Conservation (phyloP, 2,329 filamentous ascomycete species). For the Penicillium frequentans region DNA sequence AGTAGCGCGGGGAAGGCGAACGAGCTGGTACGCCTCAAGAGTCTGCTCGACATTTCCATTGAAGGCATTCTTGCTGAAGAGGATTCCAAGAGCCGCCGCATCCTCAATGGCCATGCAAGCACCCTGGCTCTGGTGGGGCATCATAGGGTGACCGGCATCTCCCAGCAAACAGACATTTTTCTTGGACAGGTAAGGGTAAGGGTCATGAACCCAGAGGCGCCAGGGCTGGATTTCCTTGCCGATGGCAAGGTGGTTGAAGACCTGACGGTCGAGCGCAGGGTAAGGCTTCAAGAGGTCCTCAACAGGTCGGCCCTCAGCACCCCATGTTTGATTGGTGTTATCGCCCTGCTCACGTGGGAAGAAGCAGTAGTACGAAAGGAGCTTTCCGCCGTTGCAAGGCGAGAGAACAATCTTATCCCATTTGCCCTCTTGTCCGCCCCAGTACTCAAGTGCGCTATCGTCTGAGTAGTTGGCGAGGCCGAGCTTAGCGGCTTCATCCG, state of each 20-base stretch:
- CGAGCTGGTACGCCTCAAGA: conserved; percentile 53
- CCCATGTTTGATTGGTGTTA: conserved; percentile 63
- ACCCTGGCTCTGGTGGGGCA: conserved; percentile 69
- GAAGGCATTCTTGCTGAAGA: conserved; percentile 55
- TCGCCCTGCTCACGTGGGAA: conserved; percentile 62
- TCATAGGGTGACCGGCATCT: conserved; percentile 68
- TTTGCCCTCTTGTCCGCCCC: conserved; percentile 62
- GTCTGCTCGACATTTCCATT: conserved; percentile 50
- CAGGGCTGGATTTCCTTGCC: conserved; percentile 65
- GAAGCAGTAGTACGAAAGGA: conserved; percentile 71
- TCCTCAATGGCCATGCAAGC: conserved; percentile 70
- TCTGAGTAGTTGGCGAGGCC: conserved; percentile 64
- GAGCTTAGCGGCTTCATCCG: conserved; percentile 58
- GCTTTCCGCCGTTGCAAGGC: conserved; percentile 64
- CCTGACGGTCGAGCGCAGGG: conserved; percentile 59
- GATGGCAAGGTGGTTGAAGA: conserved; percentile 58
- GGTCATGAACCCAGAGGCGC: conserved; percentile 65
- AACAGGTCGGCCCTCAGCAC: conserved; percentile 50
- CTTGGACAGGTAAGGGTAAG: conserved; percentile 60
- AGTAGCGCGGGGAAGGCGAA: conserved; percentile 57
- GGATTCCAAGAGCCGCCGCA: conserved; percentile 61
- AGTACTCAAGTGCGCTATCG: conserved; percentile 65
- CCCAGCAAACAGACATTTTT: conserved; percentile 59
- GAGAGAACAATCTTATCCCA: conserved; percentile 71
- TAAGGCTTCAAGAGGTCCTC: conserved; percentile 63